Evolutionary conservation across 257 asterid species (phyloP), one percentile per base, ranked within the genome.

Genomic region (Henckelia pumila): DNA sequence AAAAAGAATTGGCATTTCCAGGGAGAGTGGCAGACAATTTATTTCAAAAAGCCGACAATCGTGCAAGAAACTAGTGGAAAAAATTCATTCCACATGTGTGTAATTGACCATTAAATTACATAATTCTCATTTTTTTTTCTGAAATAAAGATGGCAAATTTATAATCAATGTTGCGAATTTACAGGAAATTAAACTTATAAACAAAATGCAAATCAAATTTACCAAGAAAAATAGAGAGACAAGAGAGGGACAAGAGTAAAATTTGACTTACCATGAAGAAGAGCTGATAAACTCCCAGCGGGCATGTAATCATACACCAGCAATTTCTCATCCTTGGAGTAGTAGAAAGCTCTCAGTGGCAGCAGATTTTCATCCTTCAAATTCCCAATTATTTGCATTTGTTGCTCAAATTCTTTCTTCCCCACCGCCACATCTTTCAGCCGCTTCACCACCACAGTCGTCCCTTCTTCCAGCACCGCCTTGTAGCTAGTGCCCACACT

Each of bases 381-480:
- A 25, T 74, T 83, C n/a, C 96, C 96, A 69, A 89, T 24, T 0
- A 69, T 59, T 32, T 87, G 91, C 85, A 89, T 78, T 59, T 85
- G 90, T 71, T 81, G 90, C 65, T 89, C 95, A 49, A 89, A 89
- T 24, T 89, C 96, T 64, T 67, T 85, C 77, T 84, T 85, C 0
- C 71, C 76, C 8, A 81, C 89, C 21, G 75, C 84, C 4, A 89
- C 95, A 49, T 89, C 95, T 23, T 89, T 89, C 4, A 89, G 84
- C 84, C 96, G 74, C 76, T 89, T 89, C 78, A 89, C 96, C 20
- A 89, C 96, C 56, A 89, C 95, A 0, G 87, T 82, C 10, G 95
- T 87, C 11, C 96, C 96, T 80, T 89, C 95, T 69, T 87, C 96
- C 76, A 89, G 37, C 76, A 89, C 96, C 21, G 96, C 96, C 69